Percentiles rank a stretch among this genome's conserved stretches.
Evolutionary conservation across 1,284 basidiomycete species (phyloP).

Genomic region (Bondarzewia mesenterica): DNA sequence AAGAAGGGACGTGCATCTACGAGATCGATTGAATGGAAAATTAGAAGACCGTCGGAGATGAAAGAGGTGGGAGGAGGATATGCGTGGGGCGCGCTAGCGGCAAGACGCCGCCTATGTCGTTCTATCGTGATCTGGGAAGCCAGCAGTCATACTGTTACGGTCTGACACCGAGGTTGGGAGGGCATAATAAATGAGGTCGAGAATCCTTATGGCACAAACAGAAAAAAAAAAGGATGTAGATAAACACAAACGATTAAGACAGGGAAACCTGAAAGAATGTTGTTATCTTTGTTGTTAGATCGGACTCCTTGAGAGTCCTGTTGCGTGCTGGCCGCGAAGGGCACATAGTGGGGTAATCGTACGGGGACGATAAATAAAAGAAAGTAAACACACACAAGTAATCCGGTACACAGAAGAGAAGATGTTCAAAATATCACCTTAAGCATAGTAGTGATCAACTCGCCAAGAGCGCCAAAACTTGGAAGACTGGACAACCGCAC

Average conservation of each 20-base stretch:
- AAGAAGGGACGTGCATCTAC: too few relatives aligned
- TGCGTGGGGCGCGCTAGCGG: neutral
- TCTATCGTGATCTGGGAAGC: neutral
- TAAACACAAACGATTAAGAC: neutral
- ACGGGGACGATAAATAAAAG: constrained; percentile 4
- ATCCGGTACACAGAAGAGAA: constrained; percentile 2
- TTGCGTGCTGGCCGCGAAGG: neutral
- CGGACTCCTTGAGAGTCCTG: constrained; percentile 4
- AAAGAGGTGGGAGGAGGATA: neutral
- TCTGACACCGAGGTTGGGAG: constrained; percentile 4
- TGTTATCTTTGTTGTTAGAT: neutral
- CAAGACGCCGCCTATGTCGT: neutral
- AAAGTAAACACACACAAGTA: constrained; percentile 1
- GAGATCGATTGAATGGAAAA: neutral
- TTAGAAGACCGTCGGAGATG: neutral
- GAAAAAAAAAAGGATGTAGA: neutral
- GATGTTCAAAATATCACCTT: constrained; percentile 3
- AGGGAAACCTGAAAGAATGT: constrained; percentile 1
- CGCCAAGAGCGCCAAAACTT: neutral
- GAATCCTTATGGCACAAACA: constrained; percentile 2
- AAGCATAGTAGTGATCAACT: neutral
- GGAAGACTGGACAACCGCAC: neutral
- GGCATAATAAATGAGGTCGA: neutral
- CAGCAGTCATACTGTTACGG: neutral
- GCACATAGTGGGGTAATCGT: neutral